A percentile compares a stretch with the other conserved stretches of the same genome.
These are phyloP conservation scores for Lactifluus hygrophoroides DNA, from an alignment of 768 basidiomycete species.

Conservation along the genomic window DNA sequence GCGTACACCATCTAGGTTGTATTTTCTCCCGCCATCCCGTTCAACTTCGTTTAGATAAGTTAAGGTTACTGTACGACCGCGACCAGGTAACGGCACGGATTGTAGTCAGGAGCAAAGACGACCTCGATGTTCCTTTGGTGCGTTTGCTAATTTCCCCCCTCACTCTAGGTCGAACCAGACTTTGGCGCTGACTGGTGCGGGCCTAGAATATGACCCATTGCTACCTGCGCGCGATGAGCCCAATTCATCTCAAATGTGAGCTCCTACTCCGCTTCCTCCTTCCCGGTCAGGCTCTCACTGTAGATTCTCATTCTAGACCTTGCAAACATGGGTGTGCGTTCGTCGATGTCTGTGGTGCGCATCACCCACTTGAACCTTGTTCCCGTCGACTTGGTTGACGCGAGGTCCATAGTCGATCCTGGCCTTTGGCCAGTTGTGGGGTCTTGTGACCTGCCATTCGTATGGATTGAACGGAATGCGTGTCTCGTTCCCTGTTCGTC, in stretches of 20 bases:
- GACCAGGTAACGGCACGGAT: slow-evolving; percentile 65
- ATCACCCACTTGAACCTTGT: background rate
- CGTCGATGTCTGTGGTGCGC: slow-evolving; percentile 78
- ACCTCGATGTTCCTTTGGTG: slow-evolving; percentile 61
- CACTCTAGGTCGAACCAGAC: too few species aligned
- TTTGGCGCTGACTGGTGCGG: background rate
- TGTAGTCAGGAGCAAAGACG: slow-evolving; percentile 50
- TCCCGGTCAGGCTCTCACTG: background rate
- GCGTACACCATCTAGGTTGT: background rate
- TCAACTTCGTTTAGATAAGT: slow-evolving; percentile 44
- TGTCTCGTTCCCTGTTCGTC: slow-evolving; percentile 76
- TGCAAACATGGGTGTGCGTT: slow-evolving; percentile 73
- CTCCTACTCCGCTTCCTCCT: slow-evolving; percentile 1
- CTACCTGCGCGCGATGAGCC: slow-evolving; percentile 80
- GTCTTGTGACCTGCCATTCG: slow-evolving; percentile 68
- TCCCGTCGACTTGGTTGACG: background rate
- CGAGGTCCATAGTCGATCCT: slow-evolving; percentile 49
- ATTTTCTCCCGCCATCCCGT: slow-evolving; percentile 32
- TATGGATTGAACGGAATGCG: slow-evolving; percentile 76
- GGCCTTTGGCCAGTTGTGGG: slow-evolving; percentile 75
- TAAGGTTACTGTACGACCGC: slow-evolving; percentile 67
- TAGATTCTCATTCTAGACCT: slow-evolving; percentile 38
- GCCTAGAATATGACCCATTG: slow-evolving; percentile 73
- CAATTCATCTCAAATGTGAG: slow-evolving; percentile 73
- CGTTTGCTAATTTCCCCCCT: slow-evolving; percentile 21